Base-by-base conservation (phyloP, 2,329 filamentous ascomycete genomes). In the Ascochyta pisi region DNA sequence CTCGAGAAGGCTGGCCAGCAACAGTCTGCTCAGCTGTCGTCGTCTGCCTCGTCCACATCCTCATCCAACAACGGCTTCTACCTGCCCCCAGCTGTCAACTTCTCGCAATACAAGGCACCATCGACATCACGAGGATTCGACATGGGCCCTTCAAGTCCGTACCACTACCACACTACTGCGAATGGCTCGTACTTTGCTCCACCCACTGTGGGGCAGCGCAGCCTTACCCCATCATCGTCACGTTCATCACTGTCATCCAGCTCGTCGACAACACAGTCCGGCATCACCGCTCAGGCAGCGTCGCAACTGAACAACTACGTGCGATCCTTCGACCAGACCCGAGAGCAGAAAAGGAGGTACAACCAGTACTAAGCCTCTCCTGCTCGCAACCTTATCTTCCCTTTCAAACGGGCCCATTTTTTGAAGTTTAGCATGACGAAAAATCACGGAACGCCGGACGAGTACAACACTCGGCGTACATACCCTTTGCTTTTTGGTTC, bases 301-400 rank as follows among this genome's bases (percentile, higher is more conserved):
- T 87, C 86, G 75, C 92, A 96, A 74, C 84, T 97, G 33, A 87
- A 89, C 71, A 89, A 89, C 64, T 97, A 97, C 76, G 90, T 91
- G 64, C 90, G 89, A 71, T 92, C 90, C 2, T 96, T 97, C 73
- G 93, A 97, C 76, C 90, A 92, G 64, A 88, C 89, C 54, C 84
- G 90, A 77, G 86, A 79, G 83, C 68, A 75, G 50, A 79, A 78
- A 70, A 76, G 79, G 65, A 69, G 77, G 66, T 69, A 69, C 59
- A 76, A 70, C 12, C 68, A 69, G 54, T 72, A 71, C 63, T 72
- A 61, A 53, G 35, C 46, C 29, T 31, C 15, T 4, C 43, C 13
- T 8, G 44, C 26, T 26, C 43, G 40, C 12, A 5, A 2, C 42
- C 46, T 47, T 41, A 10, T 37, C 33, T 35, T 54, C 37, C 43